A percentile compares a stretch with the other conserved stretches of the same genome.
Evolutionary conservation across 768 basidiomycete genomes (phyloP).

Genomic region (Suillus subalutaceus): DNA sequence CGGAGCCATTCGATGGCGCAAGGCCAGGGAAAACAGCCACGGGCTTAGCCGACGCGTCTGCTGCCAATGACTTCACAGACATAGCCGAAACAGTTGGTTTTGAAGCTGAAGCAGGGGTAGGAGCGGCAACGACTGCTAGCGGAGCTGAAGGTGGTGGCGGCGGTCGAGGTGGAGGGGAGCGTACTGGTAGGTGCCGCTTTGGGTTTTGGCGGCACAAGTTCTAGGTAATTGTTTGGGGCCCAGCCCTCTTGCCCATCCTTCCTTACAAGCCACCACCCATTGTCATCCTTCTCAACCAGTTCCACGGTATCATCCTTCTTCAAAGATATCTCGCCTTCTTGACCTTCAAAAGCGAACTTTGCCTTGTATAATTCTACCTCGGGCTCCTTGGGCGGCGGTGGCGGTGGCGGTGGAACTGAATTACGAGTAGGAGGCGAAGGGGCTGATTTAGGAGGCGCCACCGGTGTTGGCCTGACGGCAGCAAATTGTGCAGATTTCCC

Average conservation of each 20-base stretch:
- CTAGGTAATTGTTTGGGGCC: conserved; percentile 94
- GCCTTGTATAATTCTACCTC: conserved; percentile 80
- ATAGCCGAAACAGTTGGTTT: conserved; percentile 38
- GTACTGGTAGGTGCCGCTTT: conserved; percentile 67
- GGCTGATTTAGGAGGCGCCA: conserved; percentile 35
- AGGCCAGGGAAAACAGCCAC: conserved; percentile 84
- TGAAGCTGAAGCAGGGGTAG: conserved; percentile 34
- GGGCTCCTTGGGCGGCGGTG: conserved; percentile 51
- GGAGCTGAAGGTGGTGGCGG: conserved; percentile 48
- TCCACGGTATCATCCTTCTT: conserved; percentile 93
- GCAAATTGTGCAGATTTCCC: conserved; percentile 50
- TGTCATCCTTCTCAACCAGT: conserved; percentile 88
- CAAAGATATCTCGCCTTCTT: conserved; percentile 89
- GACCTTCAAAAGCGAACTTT: conserved; percentile 90
- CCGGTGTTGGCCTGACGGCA: conserved; percentile 32
- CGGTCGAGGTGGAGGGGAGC: conserved; percentile 62
- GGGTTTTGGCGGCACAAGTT: conserved; percentile 70
- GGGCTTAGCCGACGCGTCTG: conserved; percentile 72
- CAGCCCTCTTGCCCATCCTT: conserved; percentile 84
- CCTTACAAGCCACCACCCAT: conserved; percentile 98
- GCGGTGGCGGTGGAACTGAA: conserved; percentile 55
- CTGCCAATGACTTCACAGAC: conserved; percentile 46
- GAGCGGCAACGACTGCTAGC: conserved; percentile 36
- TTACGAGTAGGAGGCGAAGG: conserved; percentile 44
- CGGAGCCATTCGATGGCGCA: conserved; percentile 65